A percentile compares a stretch with the other conserved stretches of the same genome.
These are phyloP conservation scores for Didymella arachidicola DNA, from an alignment of 2,329 filamentous ascomycete species.

Conservation along the genomic window DNA sequence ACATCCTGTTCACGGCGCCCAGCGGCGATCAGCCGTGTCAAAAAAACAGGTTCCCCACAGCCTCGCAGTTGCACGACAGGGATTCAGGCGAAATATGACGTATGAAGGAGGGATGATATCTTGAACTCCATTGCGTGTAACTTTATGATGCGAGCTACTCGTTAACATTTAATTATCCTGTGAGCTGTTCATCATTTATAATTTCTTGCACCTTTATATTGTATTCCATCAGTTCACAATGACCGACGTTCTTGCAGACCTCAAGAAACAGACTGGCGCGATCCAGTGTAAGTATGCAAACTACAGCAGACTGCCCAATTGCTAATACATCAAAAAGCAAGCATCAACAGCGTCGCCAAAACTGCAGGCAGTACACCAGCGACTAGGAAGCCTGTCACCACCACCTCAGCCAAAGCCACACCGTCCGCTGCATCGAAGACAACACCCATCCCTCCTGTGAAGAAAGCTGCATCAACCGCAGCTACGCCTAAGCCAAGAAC, in stretches of 20 bases:
- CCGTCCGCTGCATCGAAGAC: conserved; percentile 26
- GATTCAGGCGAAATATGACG: conserved; percentile 19
- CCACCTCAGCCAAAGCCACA: conserved; percentile 26
- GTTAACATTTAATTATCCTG: conserved; percentile 1
- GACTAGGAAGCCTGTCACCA: conserved; percentile 38
- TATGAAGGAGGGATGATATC: conserved; percentile 18
- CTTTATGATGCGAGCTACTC: conserved; percentile 1
- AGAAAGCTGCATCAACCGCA: conserved; percentile 23
- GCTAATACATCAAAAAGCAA: conserved; percentile 31
- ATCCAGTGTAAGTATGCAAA: conserved; percentile 49
- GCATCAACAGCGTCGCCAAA: conserved; percentile 42
- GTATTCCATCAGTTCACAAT: conserved; percentile 25
- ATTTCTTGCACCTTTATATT: not conserved
- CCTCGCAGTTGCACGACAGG: conserved; percentile 21
- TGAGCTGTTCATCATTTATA: not conserved
- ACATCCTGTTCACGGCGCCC: conserved; percentile 11
- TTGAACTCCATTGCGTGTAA: conserved; percentile 13
- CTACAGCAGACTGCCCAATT: not conserved
- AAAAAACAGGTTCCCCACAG: conserved; percentile 26
- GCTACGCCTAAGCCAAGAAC: conserved; percentile 27
- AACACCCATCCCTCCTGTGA: conserved; percentile 22
- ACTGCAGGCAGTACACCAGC: conserved; percentile 33
- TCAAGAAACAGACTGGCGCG: conserved; percentile 54
- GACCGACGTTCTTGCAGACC: conserved; percentile 45
- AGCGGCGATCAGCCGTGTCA: conserved; percentile 16